phyloP scores from a whole-genome alignment of 805 yeast genomes.

The Tetrapisispora nanseiensis region DNA sequence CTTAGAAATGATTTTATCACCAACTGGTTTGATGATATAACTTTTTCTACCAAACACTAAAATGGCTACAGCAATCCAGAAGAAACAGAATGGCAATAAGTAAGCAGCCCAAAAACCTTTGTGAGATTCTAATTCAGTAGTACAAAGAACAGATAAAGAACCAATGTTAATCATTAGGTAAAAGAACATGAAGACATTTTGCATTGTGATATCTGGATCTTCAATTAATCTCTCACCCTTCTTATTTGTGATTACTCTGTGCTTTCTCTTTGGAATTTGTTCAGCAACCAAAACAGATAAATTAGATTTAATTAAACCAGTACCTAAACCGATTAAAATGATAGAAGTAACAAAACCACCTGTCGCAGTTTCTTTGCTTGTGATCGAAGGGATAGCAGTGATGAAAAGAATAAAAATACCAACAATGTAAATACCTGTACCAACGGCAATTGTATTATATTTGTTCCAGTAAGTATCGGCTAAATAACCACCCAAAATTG shows the following conservation, averaged over 20 bases:
- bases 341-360: slow-evolving; percentile 46
- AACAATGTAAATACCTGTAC: slow-evolving; percentile 46
- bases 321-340: slow-evolving; percentile 56
- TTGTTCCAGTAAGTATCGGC: slow-evolving; percentile 72
- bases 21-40: slow-evolving; percentile 51
- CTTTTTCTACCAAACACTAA: slow-evolving; percentile 43
- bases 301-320: slow-evolving; percentile 75
- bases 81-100: slow-evolving; percentile 60
- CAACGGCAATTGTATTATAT: slow-evolving; percentile 54
- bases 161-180: slow-evolving; percentile 72
- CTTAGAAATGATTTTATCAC: slow-evolving; percentile 49
- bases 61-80: slow-evolving; percentile 47
- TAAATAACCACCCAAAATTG: slow-evolving; percentile 63
- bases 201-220: slow-evolving; percentile 62
- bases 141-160: slow-evolving; percentile 63
- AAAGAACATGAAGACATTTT: slow-evolving; percentile 65
- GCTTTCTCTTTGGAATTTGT: slow-evolving; percentile 53
- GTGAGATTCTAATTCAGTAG: slow-evolving; percentile 58
- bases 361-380: slow-evolving; percentile 42
- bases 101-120: slow-evolving; percentile 70
- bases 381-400: slow-evolving; percentile 54
- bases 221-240: slow-evolving; percentile 58
- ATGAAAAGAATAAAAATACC: slow-evolving; percentile 58
- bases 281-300: slow-evolving; percentile 64
- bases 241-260: slow-evolving; percentile 46